Evolutionary conservation across 345 rosid species (phyloP).

Genomic region (Citrus inodora): DNA sequence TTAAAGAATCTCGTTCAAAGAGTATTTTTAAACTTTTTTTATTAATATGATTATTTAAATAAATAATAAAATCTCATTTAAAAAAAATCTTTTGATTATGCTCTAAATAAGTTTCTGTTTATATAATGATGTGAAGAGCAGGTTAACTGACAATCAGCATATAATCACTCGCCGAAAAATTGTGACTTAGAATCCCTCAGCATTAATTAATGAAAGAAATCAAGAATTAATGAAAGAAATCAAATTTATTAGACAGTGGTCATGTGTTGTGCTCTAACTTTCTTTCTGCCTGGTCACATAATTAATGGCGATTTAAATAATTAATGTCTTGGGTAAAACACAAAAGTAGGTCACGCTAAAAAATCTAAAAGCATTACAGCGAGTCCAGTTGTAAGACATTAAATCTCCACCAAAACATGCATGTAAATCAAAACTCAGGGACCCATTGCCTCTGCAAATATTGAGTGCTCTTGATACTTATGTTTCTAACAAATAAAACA

Average conservation of each 20-base stretch:
- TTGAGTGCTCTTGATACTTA: not conserved
- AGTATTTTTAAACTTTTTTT: too few relatives aligned
- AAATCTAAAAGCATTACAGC: not conserved
- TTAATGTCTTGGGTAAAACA: not conserved
- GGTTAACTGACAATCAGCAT: not conserved
- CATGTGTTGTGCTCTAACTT: not conserved
- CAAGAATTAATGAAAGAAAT: too few relatives aligned
- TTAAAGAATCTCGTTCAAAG: too few relatives aligned
- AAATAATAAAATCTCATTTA: too few relatives aligned
- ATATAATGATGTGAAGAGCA: too few relatives aligned
- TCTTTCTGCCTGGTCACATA: not conserved
- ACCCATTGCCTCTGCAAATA: not conserved
- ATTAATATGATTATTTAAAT: too few relatives aligned
- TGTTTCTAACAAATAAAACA: not conserved
- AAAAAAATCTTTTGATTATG: too few relatives aligned
- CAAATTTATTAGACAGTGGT: not conserved
- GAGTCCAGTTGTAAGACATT: not conserved
- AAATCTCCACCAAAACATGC: not conserved
- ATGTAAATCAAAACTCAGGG: not conserved
- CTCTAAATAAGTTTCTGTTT: too few relatives aligned
- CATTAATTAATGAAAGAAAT: too few relatives aligned
- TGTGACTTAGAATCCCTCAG: too few relatives aligned
- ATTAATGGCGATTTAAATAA: not conserved
- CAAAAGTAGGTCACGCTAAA: not conserved
- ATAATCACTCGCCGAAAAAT: not conserved